A percentile compares a stretch with the other conserved stretches of the same genome.
Conservation (phyloP, 345 rosid species). For the Capsella bursapastoris region DNA sequence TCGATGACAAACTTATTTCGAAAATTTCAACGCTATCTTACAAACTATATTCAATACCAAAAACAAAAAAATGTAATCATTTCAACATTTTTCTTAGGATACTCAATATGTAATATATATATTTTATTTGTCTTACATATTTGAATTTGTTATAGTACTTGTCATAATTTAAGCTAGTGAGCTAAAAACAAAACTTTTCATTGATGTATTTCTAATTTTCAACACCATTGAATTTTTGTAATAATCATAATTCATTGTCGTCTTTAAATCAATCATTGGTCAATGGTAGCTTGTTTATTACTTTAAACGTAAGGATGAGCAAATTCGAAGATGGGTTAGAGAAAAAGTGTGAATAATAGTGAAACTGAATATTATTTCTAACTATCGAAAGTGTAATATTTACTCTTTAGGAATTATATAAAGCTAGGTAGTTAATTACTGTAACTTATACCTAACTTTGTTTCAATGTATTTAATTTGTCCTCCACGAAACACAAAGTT, state of each 20-base stretch:
- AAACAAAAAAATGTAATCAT: background rate
- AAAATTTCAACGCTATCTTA: constrained; percentile 21
- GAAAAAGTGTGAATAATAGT: background rate
- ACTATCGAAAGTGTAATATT: background rate
- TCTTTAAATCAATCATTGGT: constrained; percentile 10
- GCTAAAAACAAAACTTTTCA: background rate
- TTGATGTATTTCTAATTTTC: background rate
- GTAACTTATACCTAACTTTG: background rate
- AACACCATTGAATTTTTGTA: constrained; percentile 4
- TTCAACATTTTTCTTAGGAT: background rate
- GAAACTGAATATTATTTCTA: background rate
- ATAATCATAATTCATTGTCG: background rate
- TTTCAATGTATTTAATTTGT: background rate
- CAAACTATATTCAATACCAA: constrained; percentile 23
- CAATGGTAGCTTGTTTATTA: background rate
- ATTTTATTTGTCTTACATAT: background rate
- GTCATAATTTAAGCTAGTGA: background rate
- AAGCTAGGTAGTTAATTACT: background rate
- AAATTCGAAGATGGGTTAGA: too few species aligned
- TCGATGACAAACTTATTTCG: constrained; percentile 40
- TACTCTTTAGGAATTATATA: background rate
- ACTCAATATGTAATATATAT: background rate
- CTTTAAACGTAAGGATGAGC: too few species aligned
- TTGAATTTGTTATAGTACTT: background rate
- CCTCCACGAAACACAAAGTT: background rate